phyloP scores from a whole-genome alignment of 495 filamentous ascomycete species.

The Trichoderma parareesei region DNA sequence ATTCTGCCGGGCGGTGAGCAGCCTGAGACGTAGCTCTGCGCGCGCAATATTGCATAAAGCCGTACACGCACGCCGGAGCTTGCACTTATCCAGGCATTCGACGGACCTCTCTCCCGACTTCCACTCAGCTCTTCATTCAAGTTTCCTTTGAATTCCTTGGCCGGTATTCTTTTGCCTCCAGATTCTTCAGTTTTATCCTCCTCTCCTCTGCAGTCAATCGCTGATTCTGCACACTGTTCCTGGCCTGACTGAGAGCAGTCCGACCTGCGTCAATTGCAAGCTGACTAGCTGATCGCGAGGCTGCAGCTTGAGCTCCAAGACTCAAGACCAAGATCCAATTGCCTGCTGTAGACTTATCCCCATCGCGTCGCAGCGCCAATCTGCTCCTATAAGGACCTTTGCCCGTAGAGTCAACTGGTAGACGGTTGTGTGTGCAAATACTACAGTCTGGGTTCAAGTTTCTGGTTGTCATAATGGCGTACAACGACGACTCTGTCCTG shows the following conservation, averaged over 20 bases:
- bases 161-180: background rate
- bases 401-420: background rate
- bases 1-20: conserved; percentile 10
- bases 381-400: background rate
- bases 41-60: conserved; percentile 5
- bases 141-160: background rate
- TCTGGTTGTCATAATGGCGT: conserved; percentile 57
- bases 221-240: background rate
- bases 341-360: conserved; percentile 3
- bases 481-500: conserved; percentile 85
- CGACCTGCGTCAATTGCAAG: background rate
- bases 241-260: background rate
- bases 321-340: background rate
- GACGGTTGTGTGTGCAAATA: background rate
- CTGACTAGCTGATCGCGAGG: background rate
- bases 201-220: background rate
- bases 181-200: background rate
- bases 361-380: conserved; percentile 1
- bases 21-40: background rate
- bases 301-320: background rate
- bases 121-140: background rate
- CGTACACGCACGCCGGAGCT: background rate
- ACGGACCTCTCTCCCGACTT: background rate
- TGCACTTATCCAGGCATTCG: background rate
- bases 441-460: background rate